Conservation (phyloP, 192 early-diverging fungal species). For the Neocallimastix lanati region DNA sequence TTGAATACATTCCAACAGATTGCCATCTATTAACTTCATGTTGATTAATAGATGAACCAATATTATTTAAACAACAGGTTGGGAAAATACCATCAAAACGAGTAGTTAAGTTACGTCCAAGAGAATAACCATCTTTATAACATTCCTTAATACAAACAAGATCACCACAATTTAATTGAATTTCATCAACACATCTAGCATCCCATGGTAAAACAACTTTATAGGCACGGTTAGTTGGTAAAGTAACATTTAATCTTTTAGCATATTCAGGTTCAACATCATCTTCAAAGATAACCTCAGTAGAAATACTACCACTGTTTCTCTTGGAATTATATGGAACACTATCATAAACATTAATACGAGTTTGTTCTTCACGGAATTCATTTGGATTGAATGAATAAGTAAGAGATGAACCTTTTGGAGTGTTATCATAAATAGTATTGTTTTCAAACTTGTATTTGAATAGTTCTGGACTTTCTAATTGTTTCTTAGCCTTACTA, state of each 20-base stretch:
- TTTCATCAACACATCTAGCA: background rate
- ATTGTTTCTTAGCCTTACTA: background rate
- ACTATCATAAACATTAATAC: background rate
- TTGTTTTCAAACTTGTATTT: background rate
- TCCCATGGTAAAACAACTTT: background rate
- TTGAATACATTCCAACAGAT: background rate
- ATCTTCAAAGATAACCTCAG: background rate
- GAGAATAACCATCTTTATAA: background rate
- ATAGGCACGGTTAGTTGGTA: background rate
- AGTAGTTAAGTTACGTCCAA: background rate
- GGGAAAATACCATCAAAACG: background rate
- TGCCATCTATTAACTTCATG: background rate
- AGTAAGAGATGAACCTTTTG: background rate
- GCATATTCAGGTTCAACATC: background rate
- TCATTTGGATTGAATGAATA: background rate
- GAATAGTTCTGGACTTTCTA: background rate
- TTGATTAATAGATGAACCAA: background rate
- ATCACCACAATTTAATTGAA: background rate
- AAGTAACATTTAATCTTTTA: background rate
- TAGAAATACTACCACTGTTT: background rate
- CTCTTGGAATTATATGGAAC: background rate
- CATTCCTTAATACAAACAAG: background rate
- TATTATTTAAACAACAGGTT: background rate
- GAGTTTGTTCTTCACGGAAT: background rate
- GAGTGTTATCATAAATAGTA: background rate